phyloP scores from a whole-genome alignment of 805 yeast genomes.

The Candida wancherniae region DNA sequence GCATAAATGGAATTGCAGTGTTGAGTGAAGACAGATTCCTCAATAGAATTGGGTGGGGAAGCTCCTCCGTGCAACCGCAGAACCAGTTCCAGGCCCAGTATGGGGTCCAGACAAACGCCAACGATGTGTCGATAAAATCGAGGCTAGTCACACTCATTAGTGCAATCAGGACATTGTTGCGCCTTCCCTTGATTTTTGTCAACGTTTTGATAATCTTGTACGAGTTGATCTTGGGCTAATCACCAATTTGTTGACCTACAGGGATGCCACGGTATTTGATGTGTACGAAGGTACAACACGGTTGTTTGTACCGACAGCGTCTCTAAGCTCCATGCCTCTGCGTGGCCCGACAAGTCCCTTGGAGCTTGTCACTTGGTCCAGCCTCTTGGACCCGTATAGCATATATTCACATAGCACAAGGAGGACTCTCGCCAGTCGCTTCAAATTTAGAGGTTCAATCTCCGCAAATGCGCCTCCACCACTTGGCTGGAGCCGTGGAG shows the following conservation, averaged over 20 bases:
- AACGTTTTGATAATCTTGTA: conserved; percentile 64
- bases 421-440: no score
- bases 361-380: no score
- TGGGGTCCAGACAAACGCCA: conserved; percentile 43
- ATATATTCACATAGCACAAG: neutral
- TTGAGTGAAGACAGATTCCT: conserved; percentile 76
- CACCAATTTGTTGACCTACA: no score
- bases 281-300: no score
- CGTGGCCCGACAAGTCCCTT: no score
- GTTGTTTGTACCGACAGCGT: no score
- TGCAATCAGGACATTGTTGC: conserved; percentile 69
- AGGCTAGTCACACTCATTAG: conserved; percentile 61
- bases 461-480: no score
- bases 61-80: conserved; percentile 11
- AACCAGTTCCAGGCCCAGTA: conserved; percentile 19
- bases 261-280: no score
- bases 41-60: conserved; percentile 48
- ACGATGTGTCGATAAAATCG: conserved; percentile 44
- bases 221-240: conserved; percentile 62
- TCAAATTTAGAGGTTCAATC: no score
- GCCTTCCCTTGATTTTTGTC: conserved; percentile 68
- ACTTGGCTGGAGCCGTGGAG: no score
- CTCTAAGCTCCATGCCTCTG: no score
- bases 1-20: conserved; percentile 72
- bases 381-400: neutral